Evolutionary conservation across 2,329 filamentous ascomycete genomes (phyloP), one percentile per base, ranked within the genome.

Genomic region (Aspergillus sp.): DNA sequence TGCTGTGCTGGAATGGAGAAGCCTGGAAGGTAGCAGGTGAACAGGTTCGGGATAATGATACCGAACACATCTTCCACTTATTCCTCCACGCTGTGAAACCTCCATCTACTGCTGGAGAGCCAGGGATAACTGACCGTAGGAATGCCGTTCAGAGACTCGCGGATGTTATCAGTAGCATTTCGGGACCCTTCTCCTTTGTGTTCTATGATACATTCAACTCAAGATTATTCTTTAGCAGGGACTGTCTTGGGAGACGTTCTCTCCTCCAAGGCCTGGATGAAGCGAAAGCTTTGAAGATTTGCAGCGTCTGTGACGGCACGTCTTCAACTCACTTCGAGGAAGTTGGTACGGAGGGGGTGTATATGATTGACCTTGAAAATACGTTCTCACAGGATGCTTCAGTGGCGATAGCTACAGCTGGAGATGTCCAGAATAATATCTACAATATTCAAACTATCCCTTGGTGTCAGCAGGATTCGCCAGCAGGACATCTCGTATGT

Each of bases 1-100:
- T 88, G 1, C 74, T 98, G 2, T 96, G 91, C 75, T 98, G 93
- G 93, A 98, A 98, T 60, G 93, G 93, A 35, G 93, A 98, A 64
- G 91, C 90, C 1, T 98, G 93, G 93, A 84, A 78, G 45, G 75
- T 95, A 39, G 68, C 67, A 7, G 76, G 75, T 30, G 56, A 75
- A 7, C 57, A 64, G 1, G 72, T 95, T 5, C 47, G 57, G 31
- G 86, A 82, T 45, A 96, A 95, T 60, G 93, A 98, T 66, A 87
- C 87, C 3, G 76, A 85, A 56, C 68, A 72, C 6, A 72, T 97
- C 12, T 83, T 91, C 58, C 59, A 73, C 30, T 59, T 78, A 32
- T 72, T 95, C 38, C 58, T 75, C 13, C 57, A 69, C 45, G 72
- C 76, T 55, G 52, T 59, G 29, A 47, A 45, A 26, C 50, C 48